Base-by-base conservation (phyloP, 1,284 basidiomycete genomes). In the Trametes sp. region DNA sequence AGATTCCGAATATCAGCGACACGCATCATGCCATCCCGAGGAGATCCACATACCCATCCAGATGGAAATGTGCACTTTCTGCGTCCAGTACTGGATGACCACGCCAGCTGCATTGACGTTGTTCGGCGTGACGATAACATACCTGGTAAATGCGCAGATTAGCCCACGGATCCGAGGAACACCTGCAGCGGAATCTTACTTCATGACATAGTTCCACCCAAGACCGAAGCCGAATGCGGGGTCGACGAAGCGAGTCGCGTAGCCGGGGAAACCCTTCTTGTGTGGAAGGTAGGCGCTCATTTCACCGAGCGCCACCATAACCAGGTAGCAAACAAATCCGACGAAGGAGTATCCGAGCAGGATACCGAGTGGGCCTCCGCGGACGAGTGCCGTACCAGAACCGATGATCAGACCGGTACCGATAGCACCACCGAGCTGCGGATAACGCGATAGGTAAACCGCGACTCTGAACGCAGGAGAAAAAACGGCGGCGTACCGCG, bases 371-470 rank as follows among this genome's bases (percentile, higher is more conserved):
- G 85, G 86, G 5, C 85, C 86, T 54, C 84, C 86, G 55, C 80
- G 77, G 50, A 79, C 77, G 23, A 87, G 75, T 7, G 84, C 86
- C 54, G 84, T 84, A 2, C 85, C 84, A 38, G 83, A 84, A 48
- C 90, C 91, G 67, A 94, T 92, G 67, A 94, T 89, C 21, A 94
- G 79, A 72, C 92, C 92, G 26, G 90, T 93, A 9, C 87, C 87
- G 9, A 88, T 81, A 23, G 87, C 84, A 59, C 87, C 86, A 29
- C 86, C 85, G 33, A 86, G 80, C 83, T 85, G 64, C 26, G 35
- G 31, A 51, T 11, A 23, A 29, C 21, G 46, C 21, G 41, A 46
- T 31, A 42, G 59, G 26, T 44, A 44, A 21, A 42, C 13, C 16
- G 33, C 38, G 48, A 19, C 38, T 24, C 54, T n/a, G n/a, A n/a